A percentile compares a stretch with the other conserved stretches of the same genome.
Conservation (phyloP, 2,329 filamentous ascomycete species). For the Alternaria angustiovoidea region DNA sequence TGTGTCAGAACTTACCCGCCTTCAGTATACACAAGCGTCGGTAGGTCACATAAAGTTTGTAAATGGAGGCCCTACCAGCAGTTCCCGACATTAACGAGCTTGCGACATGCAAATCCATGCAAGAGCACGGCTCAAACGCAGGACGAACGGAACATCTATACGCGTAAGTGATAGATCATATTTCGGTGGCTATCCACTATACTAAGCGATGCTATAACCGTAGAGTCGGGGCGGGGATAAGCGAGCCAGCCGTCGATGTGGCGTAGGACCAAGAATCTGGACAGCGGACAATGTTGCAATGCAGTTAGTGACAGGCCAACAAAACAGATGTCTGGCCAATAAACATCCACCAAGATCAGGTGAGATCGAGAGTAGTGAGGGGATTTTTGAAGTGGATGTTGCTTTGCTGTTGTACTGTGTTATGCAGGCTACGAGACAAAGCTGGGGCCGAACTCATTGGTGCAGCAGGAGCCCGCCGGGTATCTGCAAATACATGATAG, state of each 20-base stretch:
- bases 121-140: conserved; percentile 5
- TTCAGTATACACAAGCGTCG: not conserved
- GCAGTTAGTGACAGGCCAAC: not conserved
- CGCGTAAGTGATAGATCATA: conserved; percentile 2
- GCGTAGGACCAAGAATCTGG: not conserved
- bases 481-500: not conserved
- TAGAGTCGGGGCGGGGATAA: not conserved
- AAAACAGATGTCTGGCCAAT: not conserved
- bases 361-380: not conserved
- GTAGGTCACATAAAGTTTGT: conserved; percentile 4
- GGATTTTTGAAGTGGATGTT: not conserved
- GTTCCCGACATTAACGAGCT: not conserved
- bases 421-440: not conserved
- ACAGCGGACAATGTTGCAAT: not conserved
- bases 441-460: not conserved
- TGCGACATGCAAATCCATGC: conserved; percentile 9
- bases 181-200: conserved; percentile 3
- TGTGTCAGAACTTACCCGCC: not conserved
- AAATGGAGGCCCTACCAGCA: conserved; percentile 3
- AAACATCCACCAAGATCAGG: not conserved
- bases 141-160: not conserved
- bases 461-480: not conserved
- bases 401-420: not conserved
- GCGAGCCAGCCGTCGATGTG: not conserved
- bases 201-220: conserved; percentile 5